Conservation (phyloP, 2,329 filamentous ascomycete species). For the Penicillium polonicum region DNA sequence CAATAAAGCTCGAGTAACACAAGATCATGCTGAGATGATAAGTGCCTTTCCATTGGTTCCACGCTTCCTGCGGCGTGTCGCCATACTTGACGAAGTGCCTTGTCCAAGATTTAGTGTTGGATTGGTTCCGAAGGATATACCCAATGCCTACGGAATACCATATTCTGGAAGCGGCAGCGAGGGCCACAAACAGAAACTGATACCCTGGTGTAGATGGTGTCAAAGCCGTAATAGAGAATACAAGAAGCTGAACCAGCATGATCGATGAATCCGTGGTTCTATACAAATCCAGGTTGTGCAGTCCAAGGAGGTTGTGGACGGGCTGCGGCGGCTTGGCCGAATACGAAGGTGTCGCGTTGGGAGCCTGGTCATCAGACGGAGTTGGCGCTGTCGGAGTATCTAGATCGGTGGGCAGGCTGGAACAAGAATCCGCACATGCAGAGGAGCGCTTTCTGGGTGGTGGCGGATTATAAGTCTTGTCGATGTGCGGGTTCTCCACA, state of each 20-base stretch:
- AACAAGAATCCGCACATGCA: constrained; percentile 31
- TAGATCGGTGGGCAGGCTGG: constrained; percentile 30
- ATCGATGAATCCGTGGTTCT: constrained; percentile 81
- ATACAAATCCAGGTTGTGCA: constrained; percentile 83
- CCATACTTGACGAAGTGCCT: constrained; percentile 97
- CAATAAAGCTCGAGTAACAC: constrained; percentile 84
- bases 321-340: constrained; percentile 58
- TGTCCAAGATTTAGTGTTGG: constrained; percentile 89
- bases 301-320: constrained; percentile 79
- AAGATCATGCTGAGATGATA: constrained; percentile 91
- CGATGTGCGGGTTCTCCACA: constrained; percentile 96
- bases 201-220: constrained; percentile 75
- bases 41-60: constrained; percentile 96
- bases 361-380: constrained; percentile 35
- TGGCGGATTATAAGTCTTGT: constrained; percentile 93
- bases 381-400: constrained; percentile 36
- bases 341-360: constrained; percentile 42
- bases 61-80: constrained; percentile 84
- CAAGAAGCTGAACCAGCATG: constrained; percentile 71
- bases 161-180: constrained; percentile 78
- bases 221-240: constrained; percentile 68
- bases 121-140: constrained; percentile 79
- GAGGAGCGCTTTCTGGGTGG: constrained; percentile 61
- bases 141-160: constrained; percentile 93
- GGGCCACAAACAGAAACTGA: constrained; percentile 75